A percentile compares a stretch with the other conserved stretches of the same genome.
phyloP scores from a whole-genome alignment of 2,329 filamentous ascomycete species.

The Dactylonectria macrodidyma region DNA sequence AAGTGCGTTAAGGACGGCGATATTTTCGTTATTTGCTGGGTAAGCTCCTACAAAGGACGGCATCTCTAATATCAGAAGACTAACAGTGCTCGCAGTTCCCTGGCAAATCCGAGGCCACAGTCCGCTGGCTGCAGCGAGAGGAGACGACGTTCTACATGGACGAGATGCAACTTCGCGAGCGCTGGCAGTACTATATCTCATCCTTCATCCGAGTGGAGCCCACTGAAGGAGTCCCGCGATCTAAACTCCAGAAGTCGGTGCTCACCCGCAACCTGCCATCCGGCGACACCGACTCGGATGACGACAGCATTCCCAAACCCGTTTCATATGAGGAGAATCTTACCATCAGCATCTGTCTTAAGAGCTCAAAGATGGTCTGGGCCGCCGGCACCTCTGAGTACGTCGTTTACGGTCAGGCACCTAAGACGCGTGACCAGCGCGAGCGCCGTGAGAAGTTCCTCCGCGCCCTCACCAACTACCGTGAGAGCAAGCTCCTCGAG shows the following conservation, averaged over 20 bases:
- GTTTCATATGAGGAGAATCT: conserved; percentile 77
- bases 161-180: conserved; percentile 85
- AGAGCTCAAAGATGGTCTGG: conserved; percentile 86
- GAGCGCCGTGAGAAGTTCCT: conserved; percentile 65
- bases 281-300: conserved; percentile 74
- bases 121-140: conserved; percentile 79
- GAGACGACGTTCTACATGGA: conserved; percentile 89
- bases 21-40: conserved; percentile 90
- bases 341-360: conserved; percentile 81
- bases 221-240: conserved; percentile 82
- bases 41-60: conserved; percentile 67
- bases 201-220: conserved; percentile 91
- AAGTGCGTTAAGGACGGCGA: conserved; percentile 94
- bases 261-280: conserved; percentile 79
- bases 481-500: conserved; percentile 79
- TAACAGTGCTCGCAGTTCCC: conserved; percentile 71
- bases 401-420: conserved; percentile 79
- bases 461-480: conserved; percentile 71
- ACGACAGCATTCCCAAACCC: conserved; percentile 73
- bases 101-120: conserved; percentile 75
- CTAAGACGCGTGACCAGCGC: conserved; percentile 78
- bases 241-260: conserved; percentile 77
- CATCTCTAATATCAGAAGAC: conserved; percentile 31
- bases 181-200: conserved; percentile 97
- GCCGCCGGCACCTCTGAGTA: conserved; percentile 79